Conservation (phyloP, 768 basidiomycete species). For the Suillus sp. region DNA sequence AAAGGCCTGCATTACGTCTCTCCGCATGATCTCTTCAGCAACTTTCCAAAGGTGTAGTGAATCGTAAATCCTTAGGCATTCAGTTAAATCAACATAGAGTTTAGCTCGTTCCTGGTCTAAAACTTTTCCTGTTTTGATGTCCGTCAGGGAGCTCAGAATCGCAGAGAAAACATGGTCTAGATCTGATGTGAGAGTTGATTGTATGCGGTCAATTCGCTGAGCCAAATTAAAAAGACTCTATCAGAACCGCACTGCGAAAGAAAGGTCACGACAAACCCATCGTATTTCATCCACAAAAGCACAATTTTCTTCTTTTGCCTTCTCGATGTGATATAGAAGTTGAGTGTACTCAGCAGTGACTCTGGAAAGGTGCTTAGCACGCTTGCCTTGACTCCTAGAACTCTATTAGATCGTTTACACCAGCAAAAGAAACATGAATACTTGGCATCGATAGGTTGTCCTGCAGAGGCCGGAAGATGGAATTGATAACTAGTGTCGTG, state of each 20-base stretch:
- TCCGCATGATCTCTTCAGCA: constrained; percentile 84
- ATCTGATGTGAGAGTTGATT: constrained; percentile 82
- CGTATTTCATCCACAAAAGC: constrained; percentile 81
- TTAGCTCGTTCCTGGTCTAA: constrained; percentile 68
- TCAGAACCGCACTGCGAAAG: constrained; percentile 1
- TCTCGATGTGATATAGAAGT: constrained; percentile 84
- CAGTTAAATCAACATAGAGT: constrained; percentile 64
- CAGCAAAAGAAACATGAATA: constrained; percentile 13
- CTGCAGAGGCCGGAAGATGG: constrained; percentile 27
- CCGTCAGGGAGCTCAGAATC: constrained; percentile 54
- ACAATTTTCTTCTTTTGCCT: constrained; percentile 77
- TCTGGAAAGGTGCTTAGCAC: constrained; percentile 79
- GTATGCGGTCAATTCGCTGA: constrained; percentile 81
- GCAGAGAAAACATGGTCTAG: constrained; percentile 79
- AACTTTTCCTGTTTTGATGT: constrained; percentile 49
- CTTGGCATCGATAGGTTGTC: constrained; percentile 44
- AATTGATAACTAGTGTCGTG: constrained; percentile 35
- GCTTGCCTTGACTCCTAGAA: constrained; percentile 57
- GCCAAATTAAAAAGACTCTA: constrained; percentile 18
- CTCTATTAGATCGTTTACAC: constrained; percentile 11
- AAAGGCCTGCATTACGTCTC: constrained; percentile 72
- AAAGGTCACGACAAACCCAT: constrained; percentile 61
- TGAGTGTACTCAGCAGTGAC: constrained; percentile 93
- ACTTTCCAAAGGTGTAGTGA: constrained; percentile 78
- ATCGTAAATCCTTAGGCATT: constrained; percentile 82